Percentiles rank a stretch among this genome's conserved stretches.
Evolutionary conservation across 352 stramenopile species (phyloP).

Genomic region (Hyphochytrium catenoides): DNA sequence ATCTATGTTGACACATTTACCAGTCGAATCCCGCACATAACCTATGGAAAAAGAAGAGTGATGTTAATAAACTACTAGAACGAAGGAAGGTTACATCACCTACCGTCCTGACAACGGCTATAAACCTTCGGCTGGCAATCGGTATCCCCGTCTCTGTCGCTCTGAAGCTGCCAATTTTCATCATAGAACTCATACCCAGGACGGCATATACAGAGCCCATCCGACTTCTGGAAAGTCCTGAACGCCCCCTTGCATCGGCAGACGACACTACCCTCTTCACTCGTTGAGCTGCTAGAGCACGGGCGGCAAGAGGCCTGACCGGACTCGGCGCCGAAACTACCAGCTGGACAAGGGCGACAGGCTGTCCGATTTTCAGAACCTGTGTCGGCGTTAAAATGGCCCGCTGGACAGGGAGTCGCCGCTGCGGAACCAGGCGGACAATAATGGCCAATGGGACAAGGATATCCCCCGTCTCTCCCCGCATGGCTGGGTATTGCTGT

Average conservation of each 20-base stretch:
- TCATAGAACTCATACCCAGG: conserved; percentile 75
- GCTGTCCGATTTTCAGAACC: conserved; percentile 18
- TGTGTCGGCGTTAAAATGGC: conserved; percentile 33
- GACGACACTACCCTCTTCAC: no score
- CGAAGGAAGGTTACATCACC: no score
- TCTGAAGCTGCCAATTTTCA: conserved; percentile 40
- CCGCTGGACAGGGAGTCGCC: conserved; percentile 36
- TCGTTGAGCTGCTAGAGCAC: conserved; percentile 50
- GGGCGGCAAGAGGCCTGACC: conserved; percentile 44
- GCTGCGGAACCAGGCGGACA: conserved; percentile 28
- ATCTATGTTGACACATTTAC: conserved; percentile 20
- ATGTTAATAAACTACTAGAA: no score
- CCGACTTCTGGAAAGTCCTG: conserved; percentile 64
- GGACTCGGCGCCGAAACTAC: conserved; percentile 42
- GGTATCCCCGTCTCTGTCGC: conserved; percentile 48
- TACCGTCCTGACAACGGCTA: conserved; percentile 23
- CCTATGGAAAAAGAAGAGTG: no score
- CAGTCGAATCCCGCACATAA: conserved; percentile 45
- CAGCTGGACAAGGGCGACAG: conserved; percentile 31
- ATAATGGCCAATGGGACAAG: conserved; percentile 43
- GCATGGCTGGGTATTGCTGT: conserved; percentile 23
- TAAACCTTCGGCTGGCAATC: conserved; percentile 78
- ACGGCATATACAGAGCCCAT: conserved; percentile 71
- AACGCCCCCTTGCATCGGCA: conserved; percentile 63
- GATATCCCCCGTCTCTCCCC: conserved; percentile 43